These are phyloP conservation scores for Pelargonium myrrhifolium DNA, from an alignment of 441 rosid species.

Conservation along the genomic window DNA sequence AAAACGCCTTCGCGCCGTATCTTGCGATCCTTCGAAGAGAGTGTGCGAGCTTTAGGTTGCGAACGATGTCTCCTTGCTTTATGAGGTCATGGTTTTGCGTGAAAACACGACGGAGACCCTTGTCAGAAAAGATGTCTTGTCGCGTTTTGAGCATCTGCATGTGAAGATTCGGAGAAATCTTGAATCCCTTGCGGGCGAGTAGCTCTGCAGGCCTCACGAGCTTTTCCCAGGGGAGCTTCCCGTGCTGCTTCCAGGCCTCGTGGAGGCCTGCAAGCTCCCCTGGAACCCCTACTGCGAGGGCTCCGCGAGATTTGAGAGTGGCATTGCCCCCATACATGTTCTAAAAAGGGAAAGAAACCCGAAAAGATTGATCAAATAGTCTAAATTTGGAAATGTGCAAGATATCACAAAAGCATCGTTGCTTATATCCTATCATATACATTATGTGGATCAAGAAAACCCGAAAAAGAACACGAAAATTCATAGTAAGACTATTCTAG, in stretches of 20 bases:
- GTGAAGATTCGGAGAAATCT: slow-evolving; percentile 39
- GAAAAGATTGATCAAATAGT: not conserved
- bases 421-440: too few relatives aligned
- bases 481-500: too few relatives aligned
- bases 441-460: too few relatives aligned
- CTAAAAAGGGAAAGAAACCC: slow-evolving; percentile 22
- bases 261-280: slow-evolving; percentile 16
- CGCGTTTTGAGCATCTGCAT: slow-evolving; percentile 35
- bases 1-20: slow-evolving; percentile 34
- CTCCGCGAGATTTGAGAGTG: slow-evolving; percentile 33
- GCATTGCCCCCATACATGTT: slow-evolving; percentile 41
- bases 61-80: slow-evolving; percentile 30
- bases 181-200: slow-evolving; percentile 43
- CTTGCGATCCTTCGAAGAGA: slow-evolving; percentile 30
- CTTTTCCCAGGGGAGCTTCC: slow-evolving; percentile 12
- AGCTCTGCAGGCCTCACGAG: slow-evolving; percentile 13
- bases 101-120: slow-evolving; percentile 37
- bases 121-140: slow-evolving; percentile 35
- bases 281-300: slow-evolving; percentile 44
- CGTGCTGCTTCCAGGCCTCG: not conserved
- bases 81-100: slow-evolving; percentile 33
- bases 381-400: too few relatives aligned
- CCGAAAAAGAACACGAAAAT: too few relatives aligned
- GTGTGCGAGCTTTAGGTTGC: slow-evolving; percentile 33
- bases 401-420: too few relatives aligned